Conservation (phyloP, 2,329 filamentous ascomycete genomes). For the Clonostachys sp. region DNA sequence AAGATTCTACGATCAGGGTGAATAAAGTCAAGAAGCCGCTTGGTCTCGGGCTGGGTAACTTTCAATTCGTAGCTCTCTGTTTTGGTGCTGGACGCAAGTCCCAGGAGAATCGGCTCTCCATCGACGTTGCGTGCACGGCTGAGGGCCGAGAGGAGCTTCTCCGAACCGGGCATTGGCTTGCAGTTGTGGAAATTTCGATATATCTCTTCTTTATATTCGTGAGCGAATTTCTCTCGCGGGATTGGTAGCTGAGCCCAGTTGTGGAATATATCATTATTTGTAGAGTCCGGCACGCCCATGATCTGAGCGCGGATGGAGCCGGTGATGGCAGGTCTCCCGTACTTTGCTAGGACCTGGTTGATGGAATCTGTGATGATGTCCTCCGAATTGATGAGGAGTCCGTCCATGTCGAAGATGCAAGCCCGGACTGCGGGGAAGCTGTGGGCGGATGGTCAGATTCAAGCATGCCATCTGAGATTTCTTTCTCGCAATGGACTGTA, state of each 20-base stretch:
- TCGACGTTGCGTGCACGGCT: constrained; percentile 10
- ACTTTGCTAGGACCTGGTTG: constrained; percentile 57
- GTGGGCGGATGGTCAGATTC: background rate
- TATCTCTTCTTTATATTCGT: constrained; percentile 18
- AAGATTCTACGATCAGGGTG: constrained; percentile 49
- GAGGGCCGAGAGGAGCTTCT: constrained; percentile 45
- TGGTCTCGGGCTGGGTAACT: constrained; percentile 27
- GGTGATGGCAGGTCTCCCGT: constrained; percentile 54
- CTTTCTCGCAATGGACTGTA: too few species aligned
- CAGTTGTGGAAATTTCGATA: constrained; percentile 25
- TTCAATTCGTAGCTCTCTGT: constrained; percentile 58
- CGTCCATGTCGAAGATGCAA: constrained; percentile 73
- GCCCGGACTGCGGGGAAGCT: constrained; percentile 41
- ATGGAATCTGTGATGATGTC: constrained; percentile 63
- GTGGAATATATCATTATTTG: constrained; percentile 52
- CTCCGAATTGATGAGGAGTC: constrained; percentile 67
- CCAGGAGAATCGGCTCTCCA: constrained; percentile 43
- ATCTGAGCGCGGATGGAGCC: constrained; percentile 67
- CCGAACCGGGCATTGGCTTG: constrained; percentile 59
- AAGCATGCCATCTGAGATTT: too few species aligned
- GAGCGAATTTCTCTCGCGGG: constrained; percentile 34
- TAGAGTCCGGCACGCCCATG: constrained; percentile 55
- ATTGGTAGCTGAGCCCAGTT: constrained; percentile 66
- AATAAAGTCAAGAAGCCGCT: constrained; percentile 31
- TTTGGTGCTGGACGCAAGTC: constrained; percentile 62